Percentiles rank a stretch among this genome's conserved stretches.
phyloP scores from a whole-genome alignment of 202 grass and related monocot genomes.

The Schoenoplectus triqueter region DNA sequence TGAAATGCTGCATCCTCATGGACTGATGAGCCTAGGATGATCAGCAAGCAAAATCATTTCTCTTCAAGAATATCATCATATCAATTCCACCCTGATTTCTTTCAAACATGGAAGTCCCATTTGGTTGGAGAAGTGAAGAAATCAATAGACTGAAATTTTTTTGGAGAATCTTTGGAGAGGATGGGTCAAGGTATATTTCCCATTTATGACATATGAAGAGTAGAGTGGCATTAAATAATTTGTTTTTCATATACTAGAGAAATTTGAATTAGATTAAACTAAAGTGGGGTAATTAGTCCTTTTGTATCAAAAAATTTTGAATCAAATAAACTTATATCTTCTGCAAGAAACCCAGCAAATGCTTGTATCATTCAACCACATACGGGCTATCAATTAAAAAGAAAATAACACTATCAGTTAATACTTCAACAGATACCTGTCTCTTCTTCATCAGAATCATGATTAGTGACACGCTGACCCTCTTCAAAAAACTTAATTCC shows the following conservation, averaged over 20 bases:
- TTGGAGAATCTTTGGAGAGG: background rate
- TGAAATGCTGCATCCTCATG: background rate
- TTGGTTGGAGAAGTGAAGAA: background rate
- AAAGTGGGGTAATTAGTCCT: background rate
- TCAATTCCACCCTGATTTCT: background rate
- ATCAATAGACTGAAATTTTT: background rate
- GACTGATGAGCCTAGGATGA: background rate
- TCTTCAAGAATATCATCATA: background rate
- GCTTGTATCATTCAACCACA: background rate
- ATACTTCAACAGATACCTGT: constrained; percentile 26
- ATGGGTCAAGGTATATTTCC: background rate
- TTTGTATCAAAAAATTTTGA: no score
- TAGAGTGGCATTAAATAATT: no score
- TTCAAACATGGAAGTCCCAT: background rate
- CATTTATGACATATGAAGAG: background rate
- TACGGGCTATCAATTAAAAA: background rate
- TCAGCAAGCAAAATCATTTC: background rate
- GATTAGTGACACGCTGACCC: constrained; percentile 34
- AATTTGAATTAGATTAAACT: background rate
- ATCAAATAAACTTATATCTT: no score
- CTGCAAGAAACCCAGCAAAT: no score
- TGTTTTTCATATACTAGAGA: background rate
- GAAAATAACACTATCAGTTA: background rate
- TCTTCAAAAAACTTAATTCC: constrained; percentile 44
- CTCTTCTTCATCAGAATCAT: constrained; percentile 41